A percentile compares a stretch with the other conserved stretches of the same genome.
These are phyloP conservation scores for Yarrowia sp. DNA, from an alignment of 805 yeast species.

Conservation along the genomic window DNA sequence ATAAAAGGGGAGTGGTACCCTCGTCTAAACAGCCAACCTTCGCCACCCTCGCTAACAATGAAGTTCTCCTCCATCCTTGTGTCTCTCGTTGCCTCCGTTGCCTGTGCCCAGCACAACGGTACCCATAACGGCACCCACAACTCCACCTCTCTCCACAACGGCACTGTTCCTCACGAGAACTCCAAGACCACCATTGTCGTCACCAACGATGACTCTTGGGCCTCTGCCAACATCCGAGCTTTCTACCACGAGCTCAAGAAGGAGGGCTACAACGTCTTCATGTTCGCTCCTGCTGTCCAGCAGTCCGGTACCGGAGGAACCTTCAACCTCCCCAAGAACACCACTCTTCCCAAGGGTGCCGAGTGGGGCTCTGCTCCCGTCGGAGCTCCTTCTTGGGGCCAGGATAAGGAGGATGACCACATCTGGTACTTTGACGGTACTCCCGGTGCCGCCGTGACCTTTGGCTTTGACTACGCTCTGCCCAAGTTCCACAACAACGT, in stretches of 20 bases:
- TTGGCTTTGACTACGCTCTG: slow-evolving; percentile 45
- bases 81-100: background rate
- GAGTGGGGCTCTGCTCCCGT: slow-evolving; percentile 47
- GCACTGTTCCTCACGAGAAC: slow-evolving; percentile 6
- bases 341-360: slow-evolving; percentile 44
- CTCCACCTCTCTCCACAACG: background rate
- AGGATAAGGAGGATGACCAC: slow-evolving; percentile 36
- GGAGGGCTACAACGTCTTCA: slow-evolving; percentile 51
- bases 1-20: background rate
- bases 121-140: no score
- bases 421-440: slow-evolving; percentile 52
- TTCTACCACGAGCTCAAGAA: slow-evolving; percentile 47
- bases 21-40: no score
- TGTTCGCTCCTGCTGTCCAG: slow-evolving; percentile 54
- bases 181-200: slow-evolving; percentile 43
- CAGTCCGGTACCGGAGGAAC: slow-evolving; percentile 58
- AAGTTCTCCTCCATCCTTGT: background rate
- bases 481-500: slow-evolving; percentile 43
- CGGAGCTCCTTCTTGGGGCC: slow-evolving; percentile 55
- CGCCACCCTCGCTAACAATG: background rate
- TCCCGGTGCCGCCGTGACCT: slow-evolving; percentile 46
- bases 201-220: slow-evolving; percentile 60
- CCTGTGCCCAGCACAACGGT: slow-evolving; percentile 5
- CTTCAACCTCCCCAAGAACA: slow-evolving; percentile 42
- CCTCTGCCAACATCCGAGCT: slow-evolving; percentile 56